phyloP scores from a whole-genome alignment of 2,329 filamentous ascomycete species.

The Penicillium sp. region DNA sequence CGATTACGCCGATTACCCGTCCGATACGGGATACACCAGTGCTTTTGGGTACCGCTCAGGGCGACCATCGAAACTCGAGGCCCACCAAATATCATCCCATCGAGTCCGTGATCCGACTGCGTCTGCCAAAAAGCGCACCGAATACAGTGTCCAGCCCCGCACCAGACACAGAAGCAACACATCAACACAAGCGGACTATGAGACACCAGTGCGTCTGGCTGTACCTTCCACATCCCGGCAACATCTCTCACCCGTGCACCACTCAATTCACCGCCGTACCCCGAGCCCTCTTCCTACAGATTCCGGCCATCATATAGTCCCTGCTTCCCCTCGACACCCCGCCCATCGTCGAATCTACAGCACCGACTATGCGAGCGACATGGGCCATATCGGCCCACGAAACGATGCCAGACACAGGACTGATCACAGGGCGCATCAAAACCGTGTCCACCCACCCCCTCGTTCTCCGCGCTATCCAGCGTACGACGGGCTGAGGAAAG shows the following conservation, averaged over 20 bases:
- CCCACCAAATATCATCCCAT: conserved; percentile 33
- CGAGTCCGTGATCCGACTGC: conserved; percentile 33
- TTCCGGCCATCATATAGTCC: conserved; percentile 35
- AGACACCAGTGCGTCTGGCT: conserved; percentile 27
- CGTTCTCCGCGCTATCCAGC: conserved; percentile 29
- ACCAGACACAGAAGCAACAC: conserved; percentile 37
- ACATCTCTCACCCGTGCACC: conserved; percentile 29
- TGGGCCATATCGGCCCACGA: conserved; percentile 28
- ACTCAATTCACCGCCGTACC: conserved; percentile 30
- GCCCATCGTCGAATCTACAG: conserved; percentile 34
- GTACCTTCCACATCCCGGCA: conserved; percentile 24
- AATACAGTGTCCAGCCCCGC: conserved; percentile 37
- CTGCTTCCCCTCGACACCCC: conserved; percentile 30
- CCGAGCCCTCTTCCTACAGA: conserved; percentile 33
- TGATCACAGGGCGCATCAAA: conserved; percentile 16
- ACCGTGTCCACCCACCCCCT: conserved; percentile 28
- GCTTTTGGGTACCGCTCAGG: conserved; percentile 28
- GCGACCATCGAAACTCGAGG: conserved; percentile 32
- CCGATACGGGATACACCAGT: conserved; percentile 30
- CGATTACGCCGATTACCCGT: conserved; percentile 33
- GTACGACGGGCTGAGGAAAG: conserved; percentile 30
- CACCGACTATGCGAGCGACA: conserved; percentile 39
- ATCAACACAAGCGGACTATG: conserved; percentile 28
- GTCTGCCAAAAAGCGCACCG: conserved; percentile 34
- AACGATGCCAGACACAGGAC: conserved; percentile 22